These are phyloP conservation scores for Elsinoe australis DNA, from an alignment of 2,329 filamentous ascomycete species.

Conservation along the genomic window DNA sequence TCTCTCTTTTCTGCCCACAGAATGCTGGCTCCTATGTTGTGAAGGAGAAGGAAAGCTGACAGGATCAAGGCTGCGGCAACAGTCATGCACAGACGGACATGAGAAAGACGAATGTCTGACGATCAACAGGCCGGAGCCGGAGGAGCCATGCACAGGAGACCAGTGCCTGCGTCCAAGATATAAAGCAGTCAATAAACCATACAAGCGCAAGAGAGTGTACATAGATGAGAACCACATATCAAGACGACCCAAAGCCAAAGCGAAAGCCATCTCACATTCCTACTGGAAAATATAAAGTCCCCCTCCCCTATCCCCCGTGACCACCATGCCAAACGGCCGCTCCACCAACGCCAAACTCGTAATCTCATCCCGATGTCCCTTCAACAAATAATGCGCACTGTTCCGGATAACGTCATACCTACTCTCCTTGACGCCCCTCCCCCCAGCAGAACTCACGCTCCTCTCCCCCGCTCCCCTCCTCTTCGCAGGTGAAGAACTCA, in stretches of 20 bases:
- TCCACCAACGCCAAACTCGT: slow-evolving; percentile 84
- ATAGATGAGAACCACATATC: neutral
- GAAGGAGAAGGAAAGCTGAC: slow-evolving; percentile 14
- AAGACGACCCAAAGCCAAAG: neutral
- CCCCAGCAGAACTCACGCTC: slow-evolving; percentile 17
- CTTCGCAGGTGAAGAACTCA: slow-evolving; percentile 31
- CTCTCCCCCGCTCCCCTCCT: slow-evolving; percentile 18
- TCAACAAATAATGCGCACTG: slow-evolving; percentile 79
- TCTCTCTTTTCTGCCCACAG: too few relatives aligned
- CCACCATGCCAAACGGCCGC: slow-evolving; percentile 82
- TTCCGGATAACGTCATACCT: slow-evolving; percentile 79
- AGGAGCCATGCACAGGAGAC: slow-evolving; percentile 17
- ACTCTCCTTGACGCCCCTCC: slow-evolving; percentile 44
- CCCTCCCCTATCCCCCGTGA: slow-evolving; percentile 82
- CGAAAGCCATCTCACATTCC: neutral
- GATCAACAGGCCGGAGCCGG: slow-evolving; percentile 28
- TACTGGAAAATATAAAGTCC: slow-evolving; percentile 76
- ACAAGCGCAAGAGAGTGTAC: slow-evolving; percentile 6
- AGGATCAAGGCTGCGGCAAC: slow-evolving; percentile 36
- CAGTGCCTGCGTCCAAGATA: slow-evolving; percentile 1
- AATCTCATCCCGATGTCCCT: slow-evolving; percentile 79
- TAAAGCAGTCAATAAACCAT: too few relatives aligned
- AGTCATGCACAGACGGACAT: slow-evolving; percentile 38
- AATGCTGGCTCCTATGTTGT: slow-evolving; percentile 8
- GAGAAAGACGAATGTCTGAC: slow-evolving; percentile 9